Evolutionary conservation across 1,284 basidiomycete genomes (phyloP).

Genomic region (Anthracocystis setariae): DNA sequence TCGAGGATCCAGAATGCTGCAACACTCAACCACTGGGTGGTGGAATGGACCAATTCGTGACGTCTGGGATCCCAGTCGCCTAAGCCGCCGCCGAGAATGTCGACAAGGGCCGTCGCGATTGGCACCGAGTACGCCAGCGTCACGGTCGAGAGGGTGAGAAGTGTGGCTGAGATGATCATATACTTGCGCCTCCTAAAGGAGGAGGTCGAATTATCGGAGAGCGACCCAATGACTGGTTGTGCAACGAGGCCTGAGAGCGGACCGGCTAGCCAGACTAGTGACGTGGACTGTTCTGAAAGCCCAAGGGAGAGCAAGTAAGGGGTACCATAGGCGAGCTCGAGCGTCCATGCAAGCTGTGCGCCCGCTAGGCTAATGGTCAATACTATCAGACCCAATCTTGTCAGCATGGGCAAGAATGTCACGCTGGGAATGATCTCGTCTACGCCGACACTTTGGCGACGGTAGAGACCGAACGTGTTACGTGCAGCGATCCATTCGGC

Average conservation of each 20-base stretch:
- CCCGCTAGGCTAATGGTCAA: conserved; percentile 74
- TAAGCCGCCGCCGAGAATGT: conserved; percentile 78
- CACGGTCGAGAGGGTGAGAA: conserved; percentile 78
- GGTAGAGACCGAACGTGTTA: conserved; percentile 24
- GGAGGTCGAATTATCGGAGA: conserved; percentile 90
- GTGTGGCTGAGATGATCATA: conserved; percentile 82
- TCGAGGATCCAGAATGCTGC: conserved; percentile 91
- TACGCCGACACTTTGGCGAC: not conserved
- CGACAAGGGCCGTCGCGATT: conserved; percentile 79
- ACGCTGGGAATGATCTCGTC: not conserved
- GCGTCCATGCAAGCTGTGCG: conserved; percentile 90
- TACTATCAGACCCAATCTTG: conserved; percentile 69
- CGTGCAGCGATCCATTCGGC: conserved; percentile 1
- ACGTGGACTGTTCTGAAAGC: conserved; percentile 87
- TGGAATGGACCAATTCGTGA: conserved; percentile 21
- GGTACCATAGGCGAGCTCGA: conserved; percentile 84
- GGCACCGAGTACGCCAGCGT: conserved; percentile 86
- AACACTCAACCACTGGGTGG: conserved; percentile 75
- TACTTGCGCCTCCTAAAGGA: conserved; percentile 85
- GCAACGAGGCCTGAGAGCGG: conserved; percentile 90
- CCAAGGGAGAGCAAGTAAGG: conserved; percentile 90
- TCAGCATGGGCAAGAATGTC: conserved; percentile 44
- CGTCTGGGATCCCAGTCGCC: conserved; percentile 90
- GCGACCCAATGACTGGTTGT: conserved; percentile 91
- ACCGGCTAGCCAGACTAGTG: conserved; percentile 95